phyloP scores from a whole-genome alignment of 441 rosid species.

The Rhodomyrtus psidioides region DNA sequence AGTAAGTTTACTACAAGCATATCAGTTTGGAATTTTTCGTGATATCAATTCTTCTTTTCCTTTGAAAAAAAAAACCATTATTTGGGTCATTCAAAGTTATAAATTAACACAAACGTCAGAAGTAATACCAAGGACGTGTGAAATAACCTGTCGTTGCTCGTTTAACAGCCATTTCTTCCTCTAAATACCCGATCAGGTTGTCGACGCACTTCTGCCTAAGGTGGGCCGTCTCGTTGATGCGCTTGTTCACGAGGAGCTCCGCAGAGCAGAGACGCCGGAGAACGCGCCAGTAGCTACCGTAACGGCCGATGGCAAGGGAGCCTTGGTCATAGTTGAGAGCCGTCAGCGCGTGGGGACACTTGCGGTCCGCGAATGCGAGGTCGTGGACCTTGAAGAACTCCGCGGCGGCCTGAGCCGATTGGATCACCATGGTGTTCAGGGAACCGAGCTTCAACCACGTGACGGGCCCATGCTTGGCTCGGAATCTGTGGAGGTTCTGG shows the following conservation, averaged over 20 bases:
- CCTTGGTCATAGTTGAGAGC: neutral
- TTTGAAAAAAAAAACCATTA: too few species aligned
- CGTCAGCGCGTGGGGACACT: neutral
- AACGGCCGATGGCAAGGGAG: neutral
- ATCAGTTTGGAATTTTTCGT: too few species aligned
- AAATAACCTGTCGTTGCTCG: too few species aligned
- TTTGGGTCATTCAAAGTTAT: too few species aligned
- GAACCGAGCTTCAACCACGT: constrained; percentile 10
- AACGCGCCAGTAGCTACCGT: neutral
- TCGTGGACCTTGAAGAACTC: neutral
- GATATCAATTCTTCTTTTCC: too few species aligned
- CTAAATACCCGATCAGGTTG: too few species aligned
- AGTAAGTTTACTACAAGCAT: too few species aligned
- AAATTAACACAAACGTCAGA: too few species aligned
- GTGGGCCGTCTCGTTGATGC: neutral
- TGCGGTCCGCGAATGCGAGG: neutral
- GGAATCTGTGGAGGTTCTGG: constrained; percentile 2
- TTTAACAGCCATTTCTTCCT: too few species aligned
- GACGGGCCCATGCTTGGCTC: constrained; percentile 5
- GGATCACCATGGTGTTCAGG: neutral
- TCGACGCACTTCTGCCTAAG: too few species aligned
- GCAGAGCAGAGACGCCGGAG: neutral
- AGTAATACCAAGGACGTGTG: too few species aligned
- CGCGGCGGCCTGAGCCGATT: neutral
- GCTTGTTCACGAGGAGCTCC: neutral